These are phyloP conservation scores for Cladophialophora chaetospira DNA, from an alignment of 2,329 filamentous ascomycete species.

Conservation along the genomic window DNA sequence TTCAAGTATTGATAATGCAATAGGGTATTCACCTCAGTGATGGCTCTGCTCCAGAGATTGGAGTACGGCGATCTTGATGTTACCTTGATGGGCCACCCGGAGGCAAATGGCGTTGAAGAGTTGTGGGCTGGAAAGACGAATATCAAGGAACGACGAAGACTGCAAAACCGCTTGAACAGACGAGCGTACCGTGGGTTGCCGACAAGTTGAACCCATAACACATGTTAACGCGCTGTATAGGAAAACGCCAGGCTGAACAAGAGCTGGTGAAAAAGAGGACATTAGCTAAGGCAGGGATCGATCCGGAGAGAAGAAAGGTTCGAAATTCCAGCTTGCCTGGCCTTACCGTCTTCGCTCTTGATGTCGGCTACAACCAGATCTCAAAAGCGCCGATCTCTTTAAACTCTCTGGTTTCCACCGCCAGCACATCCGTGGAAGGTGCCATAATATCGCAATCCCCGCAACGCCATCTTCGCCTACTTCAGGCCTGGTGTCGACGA, in stretches of 20 bases:
- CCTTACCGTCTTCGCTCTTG: conserved; percentile 7
- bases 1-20: not conserved
- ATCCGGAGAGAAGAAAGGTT: not conserved
- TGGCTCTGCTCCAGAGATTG: not conserved
- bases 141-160: conserved; percentile 31
- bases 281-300: not conserved
- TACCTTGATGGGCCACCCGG: conserved; percentile 11
- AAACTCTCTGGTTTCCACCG: conserved; percentile 3
- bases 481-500: conserved; percentile 14
- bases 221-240: conserved; percentile 1
- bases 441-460: not conserved
- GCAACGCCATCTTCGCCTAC: not conserved
- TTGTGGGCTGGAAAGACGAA: conserved; percentile 36
- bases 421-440: not conserved
- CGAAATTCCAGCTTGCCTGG: conserved; percentile 4
- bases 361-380: not conserved
- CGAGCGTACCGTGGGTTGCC: conserved; percentile 32
- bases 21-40: not conserved
- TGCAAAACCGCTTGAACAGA: conserved; percentile 38
- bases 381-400: not conserved
- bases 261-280: not conserved
- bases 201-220: no score
- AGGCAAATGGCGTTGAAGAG: conserved; percentile 24
- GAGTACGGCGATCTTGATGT: conserved; percentile 1
- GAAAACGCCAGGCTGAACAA: conserved; percentile 19